A percentile compares a stretch with the other conserved stretches of the same genome.
Evolutionary conservation across 768 basidiomycete species (phyloP).

Genomic region (Tricholoma saponaceum): DNA sequence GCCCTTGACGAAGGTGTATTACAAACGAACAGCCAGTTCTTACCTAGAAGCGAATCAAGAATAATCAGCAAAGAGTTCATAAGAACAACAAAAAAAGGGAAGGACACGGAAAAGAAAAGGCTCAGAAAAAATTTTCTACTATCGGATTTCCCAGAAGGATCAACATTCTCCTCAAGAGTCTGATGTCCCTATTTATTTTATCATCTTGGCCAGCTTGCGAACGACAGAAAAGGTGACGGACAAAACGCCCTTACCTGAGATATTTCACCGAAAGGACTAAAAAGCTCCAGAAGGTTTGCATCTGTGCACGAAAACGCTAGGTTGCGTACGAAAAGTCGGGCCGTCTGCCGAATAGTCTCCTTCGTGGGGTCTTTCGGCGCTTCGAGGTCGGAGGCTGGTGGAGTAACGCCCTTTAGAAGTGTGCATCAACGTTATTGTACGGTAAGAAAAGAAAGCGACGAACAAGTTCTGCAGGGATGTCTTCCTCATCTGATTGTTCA

Average conservation of each 20-base stretch:
- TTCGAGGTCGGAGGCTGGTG: conserved; percentile 10
- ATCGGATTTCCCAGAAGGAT: conserved; percentile 17
- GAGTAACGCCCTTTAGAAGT: conserved; percentile 1
- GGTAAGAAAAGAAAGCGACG: neutral
- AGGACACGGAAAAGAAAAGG: conserved; percentile 7
- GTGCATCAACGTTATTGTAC: conserved; percentile 5
- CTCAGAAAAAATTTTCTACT: conserved; percentile 50
- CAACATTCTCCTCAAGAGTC: conserved; percentile 36
- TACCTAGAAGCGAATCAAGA: neutral
- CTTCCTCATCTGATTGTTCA: conserved; percentile 61
- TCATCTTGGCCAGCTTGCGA: conserved; percentile 32
- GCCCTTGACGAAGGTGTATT: conserved; percentile 1
- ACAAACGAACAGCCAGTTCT: neutral
- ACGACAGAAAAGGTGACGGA: conserved; percentile 5
- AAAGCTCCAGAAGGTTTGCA: conserved; percentile 60
- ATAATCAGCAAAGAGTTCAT: conserved; percentile 12
- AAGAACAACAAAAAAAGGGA: neutral
- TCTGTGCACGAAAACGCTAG: conserved; percentile 83
- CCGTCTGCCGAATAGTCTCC: conserved; percentile 65
- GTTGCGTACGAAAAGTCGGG: conserved; percentile 91
- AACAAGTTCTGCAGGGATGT: conserved; percentile 12
- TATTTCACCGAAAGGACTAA: conserved; percentile 66
- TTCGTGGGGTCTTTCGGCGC: conserved; percentile 32
- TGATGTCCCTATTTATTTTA: conserved; percentile 51
- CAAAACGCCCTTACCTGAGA: conserved; percentile 56